Base-by-base conservation (phyloP, 1,139 yeast species). In the Scheffersomyces segobiensis region DNA sequence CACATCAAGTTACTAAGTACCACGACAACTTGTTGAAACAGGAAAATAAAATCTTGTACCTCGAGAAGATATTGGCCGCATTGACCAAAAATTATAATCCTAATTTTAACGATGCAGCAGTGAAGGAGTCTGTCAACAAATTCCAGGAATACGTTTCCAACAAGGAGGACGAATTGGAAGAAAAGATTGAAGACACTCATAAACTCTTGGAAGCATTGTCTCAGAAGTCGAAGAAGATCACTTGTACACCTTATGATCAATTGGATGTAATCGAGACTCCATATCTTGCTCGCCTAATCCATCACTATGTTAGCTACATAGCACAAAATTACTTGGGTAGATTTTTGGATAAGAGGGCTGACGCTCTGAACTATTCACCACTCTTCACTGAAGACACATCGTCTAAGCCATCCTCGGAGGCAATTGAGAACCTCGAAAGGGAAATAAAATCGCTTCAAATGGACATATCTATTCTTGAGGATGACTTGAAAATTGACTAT, bases 41-140 rank as follows among this genome's bases (percentile, higher is more conserved):
- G 53, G 62, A 54, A 58, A 56, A 63, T 20, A 71, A 65, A 24
- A 65, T 72, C 53, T 54, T 59, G 2, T 63, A 67, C 3, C 69
- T 87, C 56, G 88, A 86, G 63, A 56, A 59, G 0, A 74, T 86
- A 22, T 71, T 90, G 53, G 70, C 71, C 5, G 71, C 73, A 7
- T 74, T 90, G 74, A 75, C 83, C 26, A 70, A 77, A 3, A 84
- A 87, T 57, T 91, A 91, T 70, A 92, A 93, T 68, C 97, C 96
- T 48, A 93, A 93, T 70, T 92, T 91, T 76, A 93, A 93, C 69
- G 98, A 93, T 72, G 85, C 87, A 5, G 96, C 93, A 0, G 98
- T 93, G 20, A 91, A 91, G 68, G 82, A 78, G 12, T 88, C 96
- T 0, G 88, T 91, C 20, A 77, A 81, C 52, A 71, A 80, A 0